A percentile compares a stretch with the other conserved stretches of the same genome.
Conservation (phyloP, 2,329 filamentous ascomycete species). For the Diaporthe amygdali region DNA sequence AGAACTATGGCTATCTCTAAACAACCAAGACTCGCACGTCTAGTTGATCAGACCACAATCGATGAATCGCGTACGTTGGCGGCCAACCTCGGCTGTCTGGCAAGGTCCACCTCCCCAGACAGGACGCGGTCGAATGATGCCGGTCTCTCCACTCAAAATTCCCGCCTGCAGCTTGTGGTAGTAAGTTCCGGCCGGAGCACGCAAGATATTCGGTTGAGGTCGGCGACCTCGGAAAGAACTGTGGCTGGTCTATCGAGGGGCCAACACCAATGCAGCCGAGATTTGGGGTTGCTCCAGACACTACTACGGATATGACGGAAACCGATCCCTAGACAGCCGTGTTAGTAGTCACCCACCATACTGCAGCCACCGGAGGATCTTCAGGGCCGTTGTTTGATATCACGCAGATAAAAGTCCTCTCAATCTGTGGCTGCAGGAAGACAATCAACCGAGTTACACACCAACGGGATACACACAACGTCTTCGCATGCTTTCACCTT, state of each 20-base stretch:
- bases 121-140: neutral
- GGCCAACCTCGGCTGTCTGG: neutral
- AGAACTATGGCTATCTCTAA: too few relatives aligned
- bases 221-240: constrained; percentile 1
- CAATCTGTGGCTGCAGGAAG: too few relatives aligned
- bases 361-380: neutral
- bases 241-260: neutral
- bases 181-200: neutral
- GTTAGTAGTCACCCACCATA: neutral
- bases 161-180: too few relatives aligned
- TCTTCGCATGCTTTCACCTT: too few relatives aligned
- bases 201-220: neutral
- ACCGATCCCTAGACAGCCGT: neutral
- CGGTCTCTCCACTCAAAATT: neutral
- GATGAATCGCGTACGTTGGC: neutral
- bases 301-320: neutral
- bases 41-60: neutral
- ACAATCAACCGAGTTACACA: too few relatives aligned
- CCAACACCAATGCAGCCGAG: neutral
- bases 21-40: neutral
- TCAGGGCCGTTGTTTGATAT: too few relatives aligned
- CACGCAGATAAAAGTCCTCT: too few relatives aligned
- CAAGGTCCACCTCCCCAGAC: neutral
- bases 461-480: too few relatives aligned
- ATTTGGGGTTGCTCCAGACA: neutral